A percentile compares a stretch with the other conserved stretches of the same genome.
Conservation (phyloP, 75 land plant species). For the Cunninghamia lanceolata region DNA sequence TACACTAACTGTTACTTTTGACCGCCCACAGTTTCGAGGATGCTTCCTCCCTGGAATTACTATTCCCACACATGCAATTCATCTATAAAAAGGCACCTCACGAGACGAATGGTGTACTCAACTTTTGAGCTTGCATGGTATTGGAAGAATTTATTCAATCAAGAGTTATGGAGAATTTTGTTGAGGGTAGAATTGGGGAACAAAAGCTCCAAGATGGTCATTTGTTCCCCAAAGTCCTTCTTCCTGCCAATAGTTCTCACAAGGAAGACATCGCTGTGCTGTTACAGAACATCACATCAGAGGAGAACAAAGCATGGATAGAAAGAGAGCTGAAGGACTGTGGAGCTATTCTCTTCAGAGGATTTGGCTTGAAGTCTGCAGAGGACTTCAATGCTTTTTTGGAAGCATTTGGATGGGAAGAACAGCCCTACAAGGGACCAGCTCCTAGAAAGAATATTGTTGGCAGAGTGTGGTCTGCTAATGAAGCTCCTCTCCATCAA, state of each 20-base stretch:
- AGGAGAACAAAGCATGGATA: conserved; percentile 18
- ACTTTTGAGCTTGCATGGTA: too few species aligned
- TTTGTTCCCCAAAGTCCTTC: neutral
- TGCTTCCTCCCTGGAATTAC: too few species aligned
- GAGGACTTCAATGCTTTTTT: conserved; percentile 32
- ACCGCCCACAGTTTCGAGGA: too few species aligned
- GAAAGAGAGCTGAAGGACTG: conserved; percentile 17
- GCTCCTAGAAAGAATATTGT: conserved; percentile 25
- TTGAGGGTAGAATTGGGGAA: neutral
- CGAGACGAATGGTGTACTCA: too few species aligned
- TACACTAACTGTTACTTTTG: too few species aligned
- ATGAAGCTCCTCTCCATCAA: conserved; percentile 35
- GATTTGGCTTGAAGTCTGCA: conserved; percentile 24
- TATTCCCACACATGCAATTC: too few species aligned
- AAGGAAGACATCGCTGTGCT: neutral
- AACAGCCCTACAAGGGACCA: conserved; percentile 31
- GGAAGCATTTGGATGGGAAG: conserved; percentile 43
- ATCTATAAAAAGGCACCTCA: too few species aligned
- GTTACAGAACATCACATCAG: neutral
- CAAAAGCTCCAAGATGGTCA: conserved; percentile 1
- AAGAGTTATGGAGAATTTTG: neutral
- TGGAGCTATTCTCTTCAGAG: conserved; percentile 50
- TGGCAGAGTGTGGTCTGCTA: conserved; percentile 42
- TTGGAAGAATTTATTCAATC: neutral
- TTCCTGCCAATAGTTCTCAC: neutral